Conservation (phyloP, 148 eudicot species). For the Mesembryanthemum crystallinum region DNA sequence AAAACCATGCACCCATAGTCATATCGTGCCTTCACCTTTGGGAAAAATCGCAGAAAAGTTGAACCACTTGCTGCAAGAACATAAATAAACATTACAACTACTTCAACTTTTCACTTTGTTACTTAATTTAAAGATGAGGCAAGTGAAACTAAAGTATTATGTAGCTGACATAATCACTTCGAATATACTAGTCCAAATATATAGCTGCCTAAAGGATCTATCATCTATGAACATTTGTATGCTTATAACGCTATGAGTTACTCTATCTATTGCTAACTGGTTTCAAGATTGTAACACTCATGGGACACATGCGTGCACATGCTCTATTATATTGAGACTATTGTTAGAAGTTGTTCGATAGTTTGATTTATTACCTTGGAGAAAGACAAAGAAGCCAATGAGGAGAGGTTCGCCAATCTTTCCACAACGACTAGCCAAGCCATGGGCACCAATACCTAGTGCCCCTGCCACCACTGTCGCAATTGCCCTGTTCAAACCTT, state of each 20-base stretch:
- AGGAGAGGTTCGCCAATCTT: conserved; percentile 49
- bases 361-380: conserved; percentile 40
- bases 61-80: conserved; percentile 45
- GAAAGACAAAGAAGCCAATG: conserved; percentile 55
- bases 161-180: no score
- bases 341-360: no score
- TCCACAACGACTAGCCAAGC: conserved; percentile 52
- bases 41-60: conserved; percentile 64
- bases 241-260: no score
- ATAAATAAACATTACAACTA: neutral
- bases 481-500: conserved; percentile 59
- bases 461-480: conserved; percentile 68
- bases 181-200: no score
- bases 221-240: no score
- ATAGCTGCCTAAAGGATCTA: no score
- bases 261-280: no score
- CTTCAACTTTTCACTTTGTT: neutral
- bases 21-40: conserved; percentile 52
- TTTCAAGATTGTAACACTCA: no score
- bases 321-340: no score
- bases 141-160: neutral
- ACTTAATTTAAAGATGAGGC: no score
- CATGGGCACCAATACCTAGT: conserved; percentile 62
- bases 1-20: conserved; percentile 68
- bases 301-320: no score